Evolutionary conservation across 83 land plant genomes (phyloP), one percentile per base, ranked within the genome.

Genomic region (Picea abies): DNA sequence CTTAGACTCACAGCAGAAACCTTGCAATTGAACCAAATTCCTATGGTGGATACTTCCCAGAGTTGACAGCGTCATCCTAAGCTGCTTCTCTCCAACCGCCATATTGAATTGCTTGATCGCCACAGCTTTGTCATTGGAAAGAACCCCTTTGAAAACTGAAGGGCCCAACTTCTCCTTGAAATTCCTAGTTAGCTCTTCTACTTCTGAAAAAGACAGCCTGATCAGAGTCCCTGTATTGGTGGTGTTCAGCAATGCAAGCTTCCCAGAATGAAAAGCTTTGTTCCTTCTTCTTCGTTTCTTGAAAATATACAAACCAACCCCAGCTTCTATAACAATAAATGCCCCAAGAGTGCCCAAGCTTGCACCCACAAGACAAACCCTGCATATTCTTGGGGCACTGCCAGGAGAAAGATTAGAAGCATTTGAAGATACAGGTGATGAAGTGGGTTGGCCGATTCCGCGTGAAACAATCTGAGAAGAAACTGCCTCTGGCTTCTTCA

Each of bases 401-500:
- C 64, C 19, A 62, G 76, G 49, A 23, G 1, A 32, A 73, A 58
- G 66, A 49, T 26, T 23, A 35, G 67, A 81, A 76, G 63, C 47
- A 39, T 70, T 32, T 15, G 81, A 68, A 14, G 81, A 32, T 22
- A 62, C 0, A 44, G 78, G 67, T 0, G 49, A 52, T 75, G 60
- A 75, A 29, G 62, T 60, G 10, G 37, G 65, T 29, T 37, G 23
- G 4, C 22, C 4, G 26, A 15, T 26, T 39, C 69, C 35, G 8
- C 32, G 65, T 68, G 79, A 61, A 68, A 79, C 68, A 39, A 19
- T 61, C 2, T 61, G 52, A 63, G 80, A 63, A 10, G 80, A 82
- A 41, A 85, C 87, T 41, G 84, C 88, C 68, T 83, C 61, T 49
- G 82, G 88, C 22, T 52, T 63, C 47, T 86, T 86, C 75, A 86